phyloP scores from a whole-genome alignment of 345 rosid genomes.

The Draba incana region DNA sequence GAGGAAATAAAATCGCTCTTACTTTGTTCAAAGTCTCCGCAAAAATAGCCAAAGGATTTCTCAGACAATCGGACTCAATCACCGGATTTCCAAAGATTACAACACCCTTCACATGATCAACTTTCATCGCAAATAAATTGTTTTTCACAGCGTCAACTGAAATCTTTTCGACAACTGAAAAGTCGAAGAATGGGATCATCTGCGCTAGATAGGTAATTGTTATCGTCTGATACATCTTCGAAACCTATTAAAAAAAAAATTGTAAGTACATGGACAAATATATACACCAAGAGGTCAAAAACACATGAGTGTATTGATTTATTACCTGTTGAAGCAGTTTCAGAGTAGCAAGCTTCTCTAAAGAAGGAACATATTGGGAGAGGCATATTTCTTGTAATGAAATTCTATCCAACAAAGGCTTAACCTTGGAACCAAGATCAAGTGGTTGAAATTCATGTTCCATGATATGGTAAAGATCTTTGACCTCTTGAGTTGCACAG shows the following conservation, averaged over 20 bases:
- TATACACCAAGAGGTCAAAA: not conserved
- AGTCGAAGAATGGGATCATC: slow-evolving; percentile 87
- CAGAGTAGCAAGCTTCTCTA: slow-evolving; percentile 87
- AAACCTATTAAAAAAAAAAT: slow-evolving; percentile 54
- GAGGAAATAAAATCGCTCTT: slow-evolving; percentile 71
- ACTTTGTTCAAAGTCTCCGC: slow-evolving; percentile 83
- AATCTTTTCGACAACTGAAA: slow-evolving; percentile 84
- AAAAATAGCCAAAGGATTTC: slow-evolving; percentile 64
- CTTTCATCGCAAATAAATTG: slow-evolving; percentile 79
- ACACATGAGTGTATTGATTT: not conserved
- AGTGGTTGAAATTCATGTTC: slow-evolving; percentile 89
- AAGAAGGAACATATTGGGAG: slow-evolving; percentile 73
- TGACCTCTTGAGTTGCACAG: slow-evolving; percentile 96
- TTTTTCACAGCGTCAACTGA: slow-evolving; percentile 92
- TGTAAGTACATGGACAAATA: not conserved
- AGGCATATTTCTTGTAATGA: slow-evolving; percentile 89
- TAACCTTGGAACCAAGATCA: slow-evolving; percentile 79
- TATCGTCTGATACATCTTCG: slow-evolving; percentile 84
- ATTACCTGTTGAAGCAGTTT: slow-evolving; percentile 89
- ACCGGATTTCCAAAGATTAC: slow-evolving; percentile 73
- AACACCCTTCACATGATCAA: slow-evolving; percentile 82
- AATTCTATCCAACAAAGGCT: slow-evolving; percentile 71
- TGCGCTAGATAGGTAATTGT: slow-evolving; percentile 71
- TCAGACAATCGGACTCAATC: slow-evolving; percentile 85
- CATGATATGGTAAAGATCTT: slow-evolving; percentile 85